Percentiles rank a stretch among this genome's conserved stretches.
These are phyloP conservation scores for Fusarium robinianum DNA, from an alignment of 2,329 filamentous ascomycete genomes.

Conservation along the genomic window DNA sequence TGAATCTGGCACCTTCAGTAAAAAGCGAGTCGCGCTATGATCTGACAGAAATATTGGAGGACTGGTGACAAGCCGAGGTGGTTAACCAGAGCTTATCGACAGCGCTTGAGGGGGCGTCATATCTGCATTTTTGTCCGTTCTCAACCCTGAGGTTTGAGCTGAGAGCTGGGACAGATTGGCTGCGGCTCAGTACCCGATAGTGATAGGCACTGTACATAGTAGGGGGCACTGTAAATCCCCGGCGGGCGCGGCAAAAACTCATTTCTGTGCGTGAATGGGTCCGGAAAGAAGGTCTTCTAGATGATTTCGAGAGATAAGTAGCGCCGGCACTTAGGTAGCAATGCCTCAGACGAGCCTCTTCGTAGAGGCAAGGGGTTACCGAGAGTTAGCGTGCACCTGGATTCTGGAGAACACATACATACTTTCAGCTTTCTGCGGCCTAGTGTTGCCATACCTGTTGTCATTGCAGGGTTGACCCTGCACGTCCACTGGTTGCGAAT, in stretches of 20 bases:
- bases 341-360: constrained; percentile 22
- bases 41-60: constrained; percentile 16
- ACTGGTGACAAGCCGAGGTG: constrained; percentile 6
- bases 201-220: too few relatives aligned
- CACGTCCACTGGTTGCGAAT: too few relatives aligned
- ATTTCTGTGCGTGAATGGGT: too few relatives aligned
- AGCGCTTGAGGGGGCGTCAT: constrained; percentile 29
- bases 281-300: too few relatives aligned
- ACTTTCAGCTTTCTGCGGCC: too few relatives aligned
- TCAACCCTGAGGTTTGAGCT: constrained; percentile 16
- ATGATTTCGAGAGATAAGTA: background rate
- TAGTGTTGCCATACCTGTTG: too few relatives aligned
- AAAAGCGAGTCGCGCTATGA: constrained; percentile 21
- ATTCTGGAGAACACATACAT: constrained; percentile 24
- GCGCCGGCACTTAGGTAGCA: constrained; percentile 20
- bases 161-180: constrained; percentile 8
- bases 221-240: too few relatives aligned
- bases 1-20: constrained; percentile 16
- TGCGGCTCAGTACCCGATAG: constrained; percentile 5
- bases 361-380: constrained; percentile 15
- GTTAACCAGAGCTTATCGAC: constrained; percentile 14
- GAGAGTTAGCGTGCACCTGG: constrained; percentile 6
- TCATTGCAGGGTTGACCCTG: constrained; percentile 21
- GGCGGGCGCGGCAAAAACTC: too few relatives aligned
- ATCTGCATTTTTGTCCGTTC: constrained; percentile 19